Evolutionary conservation across 768 basidiomycete species (phyloP), one percentile per base, ranked within the genome.

Genomic region (Pholiota molesta): DNA sequence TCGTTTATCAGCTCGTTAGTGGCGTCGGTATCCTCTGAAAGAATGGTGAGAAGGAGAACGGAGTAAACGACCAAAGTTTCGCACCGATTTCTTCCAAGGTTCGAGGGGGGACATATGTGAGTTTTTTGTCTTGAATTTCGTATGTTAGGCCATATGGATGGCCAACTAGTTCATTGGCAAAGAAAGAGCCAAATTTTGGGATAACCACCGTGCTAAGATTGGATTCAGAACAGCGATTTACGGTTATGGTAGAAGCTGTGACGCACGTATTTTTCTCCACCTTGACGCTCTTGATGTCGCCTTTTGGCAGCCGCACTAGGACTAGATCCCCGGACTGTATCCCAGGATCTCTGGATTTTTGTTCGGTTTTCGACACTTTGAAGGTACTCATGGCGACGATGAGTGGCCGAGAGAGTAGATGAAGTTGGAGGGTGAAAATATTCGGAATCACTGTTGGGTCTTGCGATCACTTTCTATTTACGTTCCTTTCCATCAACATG

Each of bases 1-100:
- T 97, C 95, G 68, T 92, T 91, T 23, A 99, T 99, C 3, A 95
- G 83, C 70, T 99, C 95, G 69, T 99, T 99, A 3, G 95, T 99
- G 1, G 96, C 97, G 55, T 92, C 91, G 13, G 96, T 98, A 69
- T 98, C 97, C 87, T 96, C 97, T 97, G 67, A 6, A 58, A 64
- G n/a, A 63, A 62, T 47, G 19, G 21, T 40, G n/a, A 40, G 23
- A 52, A 19, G n/a, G 54, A 16, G 17, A 37, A 45, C 16, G 42
- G 26, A 26, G 54, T 45, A 39, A 17, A 52, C 37, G 23, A 19
- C 44, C 35, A 29, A 44, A 23, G 47, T 53, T 13, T 37, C 62
- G 49, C 74, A 94, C 95, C 94, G 67, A 95, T 82, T 76, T 96
- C 94, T 69, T 90, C 84, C 69, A 93, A 74, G 10, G 83, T 84